Evolutionary conservation across 805 yeast species (phyloP), one percentile per base, ranked within the genome.

Genomic region (Metschnikowia lachancei): DNA sequence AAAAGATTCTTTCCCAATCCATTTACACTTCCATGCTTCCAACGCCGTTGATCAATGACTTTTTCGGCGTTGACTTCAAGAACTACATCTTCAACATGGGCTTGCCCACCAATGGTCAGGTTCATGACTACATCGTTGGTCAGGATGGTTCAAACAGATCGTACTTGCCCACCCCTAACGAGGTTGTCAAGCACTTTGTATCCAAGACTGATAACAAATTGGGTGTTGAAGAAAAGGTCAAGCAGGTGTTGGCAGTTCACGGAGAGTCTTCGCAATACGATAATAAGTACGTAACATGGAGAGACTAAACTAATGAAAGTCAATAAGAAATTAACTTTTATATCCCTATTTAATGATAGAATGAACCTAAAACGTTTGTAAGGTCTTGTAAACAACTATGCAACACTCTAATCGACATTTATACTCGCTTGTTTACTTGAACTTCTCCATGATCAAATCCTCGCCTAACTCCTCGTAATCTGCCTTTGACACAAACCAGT

Each of bases 81-180:
- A 52, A 62, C 17, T 80, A 80, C 54, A 89, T 90, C 31, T 79
- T 72, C 69, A 69, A 78, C 58, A 85, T 81, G 76, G 96, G 95
- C 26, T 74, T 94, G 54, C 98, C 98, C 42, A 72, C 80, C 11
- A 88, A 86, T 65, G 52, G 62, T 31, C 85, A 81, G 49, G 74
- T 92, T 47, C 77, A 76, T 57, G 70, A 72, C 41, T 87, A 77
- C 64, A 80, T 91, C 45, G 79, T 80, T 26, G 95, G 95, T 16
- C 75, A 76, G 46, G 87, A 81, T 62, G 81, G 81, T 19, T 67
- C 81, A n/a, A 74, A 77, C 52, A 76, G 87, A 58, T 75, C 83
- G 35, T 82, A 76, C 62, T 81, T 85, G 61, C 85, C 83, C 14
- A 82, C 92, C 2, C 82, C 78, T 49, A 65, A 68, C 39, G 95